Percentiles rank a stretch among this genome's conserved stretches.
Evolutionary conservation across 805 yeast genomes (phyloP).

Genomic region (Starmera caribaea): DNA sequence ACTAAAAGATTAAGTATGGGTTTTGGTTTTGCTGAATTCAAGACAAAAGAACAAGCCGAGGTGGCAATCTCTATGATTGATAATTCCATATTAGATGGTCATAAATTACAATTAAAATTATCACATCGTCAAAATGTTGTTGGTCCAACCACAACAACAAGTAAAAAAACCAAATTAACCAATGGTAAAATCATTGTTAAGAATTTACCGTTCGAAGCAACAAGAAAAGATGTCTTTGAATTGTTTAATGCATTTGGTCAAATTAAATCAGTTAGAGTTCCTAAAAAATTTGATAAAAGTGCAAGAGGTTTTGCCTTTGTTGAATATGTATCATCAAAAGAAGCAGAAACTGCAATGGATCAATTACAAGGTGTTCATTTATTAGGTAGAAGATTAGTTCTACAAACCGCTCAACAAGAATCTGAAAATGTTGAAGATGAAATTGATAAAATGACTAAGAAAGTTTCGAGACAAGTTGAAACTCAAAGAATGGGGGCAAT

Average conservation of each 20-base stretch:
- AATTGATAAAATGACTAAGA: conserved; percentile 81
- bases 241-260: conserved; percentile 92
- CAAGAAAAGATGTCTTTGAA: conserved; percentile 87
- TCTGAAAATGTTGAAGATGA: conserved; percentile 82
- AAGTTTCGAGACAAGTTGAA: conserved; percentile 75
- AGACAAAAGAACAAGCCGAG: conserved; percentile 66
- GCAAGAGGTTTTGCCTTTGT: conserved; percentile 98
- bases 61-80: conserved; percentile 66
- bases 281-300: conserved; percentile 88
- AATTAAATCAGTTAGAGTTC: conserved; percentile 88
- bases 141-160: conserved; percentile 14
- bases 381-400: conserved; percentile 86
- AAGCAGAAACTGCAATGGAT: conserved; percentile 90
- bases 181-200: conserved; percentile 84
- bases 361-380: conserved; percentile 94
- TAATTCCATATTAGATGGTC: conserved; percentile 79
- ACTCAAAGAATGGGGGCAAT: conserved; percentile 64
- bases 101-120: conserved; percentile 77
- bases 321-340: conserved; percentile 77
- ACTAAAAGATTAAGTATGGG: conserved; percentile 86
- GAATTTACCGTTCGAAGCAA: conserved; percentile 94
- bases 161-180: conserved; percentile 24
- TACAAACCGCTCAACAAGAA: conserved; percentile 85
- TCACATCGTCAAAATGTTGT: conserved; percentile 62
- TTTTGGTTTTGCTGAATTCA: conserved; percentile 91